Evolutionary conservation across 2,329 filamentous ascomycete genomes (phyloP).

Genomic region (Claviceps sp.): DNA sequence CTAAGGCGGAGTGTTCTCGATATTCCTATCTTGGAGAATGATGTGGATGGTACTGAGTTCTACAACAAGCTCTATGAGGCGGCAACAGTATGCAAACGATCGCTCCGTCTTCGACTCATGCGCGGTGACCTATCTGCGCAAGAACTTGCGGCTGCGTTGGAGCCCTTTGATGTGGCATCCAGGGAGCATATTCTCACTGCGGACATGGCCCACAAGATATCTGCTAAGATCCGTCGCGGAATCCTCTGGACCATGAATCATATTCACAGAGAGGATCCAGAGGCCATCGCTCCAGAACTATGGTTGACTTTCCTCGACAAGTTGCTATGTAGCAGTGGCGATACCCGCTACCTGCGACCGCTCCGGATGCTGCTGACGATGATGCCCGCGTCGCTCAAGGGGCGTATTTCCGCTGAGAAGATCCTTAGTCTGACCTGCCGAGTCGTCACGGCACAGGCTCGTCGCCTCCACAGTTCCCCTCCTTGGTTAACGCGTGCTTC

Average conservation of each 20-base stretch:
- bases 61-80: slow-evolving; percentile 1
- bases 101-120: slow-evolving; percentile 7
- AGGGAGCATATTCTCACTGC: slow-evolving; percentile 7
- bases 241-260: slow-evolving; percentile 9
- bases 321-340: slow-evolving; percentile 5
- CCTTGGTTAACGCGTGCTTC: slow-evolving; percentile 9
- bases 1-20: slow-evolving; percentile 7
- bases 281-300: slow-evolving; percentile 5
- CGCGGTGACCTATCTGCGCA: slow-evolving; percentile 7
- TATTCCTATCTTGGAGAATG: slow-evolving; percentile 1
- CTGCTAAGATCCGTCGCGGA: slow-evolving; percentile 10
- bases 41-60: slow-evolving; percentile 5
- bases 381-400: slow-evolving; percentile 9
- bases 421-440: slow-evolving; percentile 6
- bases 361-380: slow-evolving; percentile 8
- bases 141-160: slow-evolving; percentile 7
- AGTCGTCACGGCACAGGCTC: slow-evolving; percentile 10
- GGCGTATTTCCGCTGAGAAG: slow-evolving; percentile 6
- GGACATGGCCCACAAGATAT: slow-evolving; percentile 6
- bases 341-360: slow-evolving; percentile 9
- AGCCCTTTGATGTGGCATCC: slow-evolving; percentile 10
- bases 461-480: slow-evolving; percentile 6
- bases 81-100: slow-evolving; percentile 5
- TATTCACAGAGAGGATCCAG: slow-evolving; percentile 2
- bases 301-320: slow-evolving; percentile 9